Conservation (phyloP, 2,329 filamentous ascomycete genomes). For the Cercospora zeae-maydis region DNA sequence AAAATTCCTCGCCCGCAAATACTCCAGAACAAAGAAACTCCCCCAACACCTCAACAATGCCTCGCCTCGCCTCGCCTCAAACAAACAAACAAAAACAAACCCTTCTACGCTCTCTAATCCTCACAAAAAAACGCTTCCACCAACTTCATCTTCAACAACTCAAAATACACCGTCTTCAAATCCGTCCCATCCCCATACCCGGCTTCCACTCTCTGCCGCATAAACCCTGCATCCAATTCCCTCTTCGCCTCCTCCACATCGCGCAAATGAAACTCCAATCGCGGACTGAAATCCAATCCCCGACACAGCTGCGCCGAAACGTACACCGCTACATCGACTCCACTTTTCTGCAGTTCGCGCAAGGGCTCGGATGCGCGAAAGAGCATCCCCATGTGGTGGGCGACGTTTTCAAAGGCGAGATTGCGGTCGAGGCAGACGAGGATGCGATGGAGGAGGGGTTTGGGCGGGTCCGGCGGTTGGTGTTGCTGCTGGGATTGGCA, state of each 20-base stretch:
- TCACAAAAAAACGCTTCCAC: conserved; percentile 13
- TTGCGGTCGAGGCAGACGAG: neutral
- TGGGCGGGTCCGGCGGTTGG: neutral
- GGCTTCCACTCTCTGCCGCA: neutral
- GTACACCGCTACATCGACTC: conserved; percentile 4
- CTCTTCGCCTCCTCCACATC: neutral
- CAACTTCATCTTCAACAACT: conserved; percentile 2
- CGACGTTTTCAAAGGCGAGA: conserved; percentile 3
- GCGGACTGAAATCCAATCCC: neutral
- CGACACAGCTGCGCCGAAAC: conserved; percentile 2
- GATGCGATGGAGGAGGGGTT: neutral
- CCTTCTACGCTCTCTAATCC: conserved; percentile 22
- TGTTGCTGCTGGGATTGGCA: neutral
- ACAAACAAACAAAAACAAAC: neutral
- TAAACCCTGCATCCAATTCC: neutral
- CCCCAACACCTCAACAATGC: neutral
- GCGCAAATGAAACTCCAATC: neutral
- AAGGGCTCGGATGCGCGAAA: conserved; percentile 4
- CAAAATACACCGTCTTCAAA: conserved; percentile 7
- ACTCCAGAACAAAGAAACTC: neutral
- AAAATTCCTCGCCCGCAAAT: neutral
- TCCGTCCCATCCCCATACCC: conserved; percentile 1
- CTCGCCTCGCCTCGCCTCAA: neutral
- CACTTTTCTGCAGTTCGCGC: conserved; percentile 2
- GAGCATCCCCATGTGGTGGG: conserved; percentile 5